Base-by-base conservation (phyloP, 2,329 filamentous ascomycete genomes). In the Clonostachys sp. region DNA sequence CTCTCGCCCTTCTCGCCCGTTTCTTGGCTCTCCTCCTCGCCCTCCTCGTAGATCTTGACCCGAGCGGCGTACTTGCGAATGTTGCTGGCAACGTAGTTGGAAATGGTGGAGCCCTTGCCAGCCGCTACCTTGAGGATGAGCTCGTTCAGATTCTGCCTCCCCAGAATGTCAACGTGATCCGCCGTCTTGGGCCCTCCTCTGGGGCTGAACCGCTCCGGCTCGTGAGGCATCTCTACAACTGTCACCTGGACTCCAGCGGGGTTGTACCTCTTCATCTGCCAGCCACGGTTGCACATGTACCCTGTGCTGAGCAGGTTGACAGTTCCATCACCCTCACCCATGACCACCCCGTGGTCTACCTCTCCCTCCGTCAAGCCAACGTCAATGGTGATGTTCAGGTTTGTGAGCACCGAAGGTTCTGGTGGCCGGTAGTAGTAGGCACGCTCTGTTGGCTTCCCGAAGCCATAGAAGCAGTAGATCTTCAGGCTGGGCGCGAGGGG, bases 221-320 rank as follows among this genome's bases (percentile, higher is more conserved):
- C 91, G 61, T 99, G 94, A 2, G 86, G 88, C 94, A 99, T 99
- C 71, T 99, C 94, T 51, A 87, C 91, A 1, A 91, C 88, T 39
- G 84, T 95, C 52, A 99, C 73, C 58, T 90, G 83, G 34, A 86
- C 79, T 3, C 86, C 84, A 0, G 90, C 87, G 0, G 94, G 94
- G 59, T 99, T 99, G 64, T 95, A 99, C 35, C 94, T 80, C 66
- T 90, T 91, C 66, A 96, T 87, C 49, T 85, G 84, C 94, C 94
- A 99, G 4, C 94, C 94, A 58, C 86, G 90, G 56, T 90, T 87
- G 65, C 94, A 99, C 94, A 99, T 97, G 64, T 97, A 99, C 3
- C 92, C 94, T 1, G 84, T 83, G 56, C 88, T 95, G 12, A 99
- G 70, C n/a, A 99, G 68, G 54, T 91, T 95, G 40, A 99, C 94